phyloP scores from a whole-genome alignment of 176 grass and related monocot species.

The Cenchrus fungigraminus region DNA sequence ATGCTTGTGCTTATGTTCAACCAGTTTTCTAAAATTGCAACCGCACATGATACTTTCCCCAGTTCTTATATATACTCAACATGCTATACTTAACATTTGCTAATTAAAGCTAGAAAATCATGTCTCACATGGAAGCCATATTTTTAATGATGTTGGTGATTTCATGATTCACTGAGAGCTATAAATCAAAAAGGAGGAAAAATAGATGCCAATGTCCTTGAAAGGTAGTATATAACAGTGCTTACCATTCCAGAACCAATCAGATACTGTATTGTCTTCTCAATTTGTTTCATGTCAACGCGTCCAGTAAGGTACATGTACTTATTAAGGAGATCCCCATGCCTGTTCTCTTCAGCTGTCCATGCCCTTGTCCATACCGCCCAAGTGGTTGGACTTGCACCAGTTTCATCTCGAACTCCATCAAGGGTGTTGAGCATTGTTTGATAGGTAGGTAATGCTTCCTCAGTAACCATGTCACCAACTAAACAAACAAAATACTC shows the following conservation, averaged over 20 bases:
- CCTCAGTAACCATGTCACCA: constrained; percentile 84
- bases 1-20: not conserved
- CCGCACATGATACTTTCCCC: not conserved
- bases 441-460: constrained; percentile 80
- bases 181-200: not conserved
- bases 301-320: constrained; percentile 75
- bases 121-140: not conserved
- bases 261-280: constrained; percentile 81
- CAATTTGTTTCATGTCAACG: constrained; percentile 76
- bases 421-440: constrained; percentile 79
- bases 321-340: constrained; percentile 79
- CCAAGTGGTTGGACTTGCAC: constrained; percentile 69
- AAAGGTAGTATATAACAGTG: not conserved
- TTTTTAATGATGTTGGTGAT: not conserved
- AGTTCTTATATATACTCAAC: not conserved
- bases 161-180: constrained; percentile 9
- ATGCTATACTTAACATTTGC: not conserved
- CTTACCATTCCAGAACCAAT: constrained; percentile 75
- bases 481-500: constrained; percentile 86
- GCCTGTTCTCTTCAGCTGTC: constrained; percentile 82
- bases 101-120: constrained; percentile 2
- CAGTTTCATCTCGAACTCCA: constrained; percentile 68
- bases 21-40: constrained; percentile 6
- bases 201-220: not conserved
- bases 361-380: constrained; percentile 78